Base-by-base conservation (phyloP, 202 grass and related monocot genomes). In the Panicum virgatum region DNA sequence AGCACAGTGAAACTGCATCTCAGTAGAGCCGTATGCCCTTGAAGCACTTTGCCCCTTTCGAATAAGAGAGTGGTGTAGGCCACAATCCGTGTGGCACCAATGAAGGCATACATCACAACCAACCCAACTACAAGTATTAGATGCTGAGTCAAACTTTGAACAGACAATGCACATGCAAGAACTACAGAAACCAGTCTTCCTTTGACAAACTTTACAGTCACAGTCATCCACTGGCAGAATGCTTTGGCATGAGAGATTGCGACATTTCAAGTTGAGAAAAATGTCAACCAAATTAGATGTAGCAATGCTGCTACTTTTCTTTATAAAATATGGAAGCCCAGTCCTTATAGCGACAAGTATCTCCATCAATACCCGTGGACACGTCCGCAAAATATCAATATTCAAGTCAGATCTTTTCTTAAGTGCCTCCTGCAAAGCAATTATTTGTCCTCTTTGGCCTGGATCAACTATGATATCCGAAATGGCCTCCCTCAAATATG, bases 31-130 rank as follows among this genome's bases (percentile, higher is more conserved):
- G 16, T 86, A 62, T 75, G 77, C 80, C 11, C 63, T 77, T 43
- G 83, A 69, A 84, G 88, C 76, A 83, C 69, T 89, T 69, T n/a
- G 60, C 39, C 85, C 83, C 71, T 92, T 89, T 26, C 77, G 86
- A 84, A 98, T 98, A 81, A 90, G 77, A 74, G 87, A 91, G 72
- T 88, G 80, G n/a, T 12, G 88, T 52, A 95, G 78, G 12, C 84
- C 96, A 77, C 96, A 98, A 62, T 98, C 90, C 57, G 92, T 95
- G 70, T 98, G 96, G 80, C 96, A 95, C 96, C 96, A 98, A 84
- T 98, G 96, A 72, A 98, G 88, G 80, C 92, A 98, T n/a, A 90
- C 79, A 74, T 95, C 96, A 80, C 92, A 98, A 63, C 96, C 96
- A 83, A 98, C 92, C 96, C 96, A 98, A 58, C 90, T 88, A 74